Evolutionary conservation across 768 basidiomycete species (phyloP).

Genomic region (Gelatoporia subvermispora): DNA sequence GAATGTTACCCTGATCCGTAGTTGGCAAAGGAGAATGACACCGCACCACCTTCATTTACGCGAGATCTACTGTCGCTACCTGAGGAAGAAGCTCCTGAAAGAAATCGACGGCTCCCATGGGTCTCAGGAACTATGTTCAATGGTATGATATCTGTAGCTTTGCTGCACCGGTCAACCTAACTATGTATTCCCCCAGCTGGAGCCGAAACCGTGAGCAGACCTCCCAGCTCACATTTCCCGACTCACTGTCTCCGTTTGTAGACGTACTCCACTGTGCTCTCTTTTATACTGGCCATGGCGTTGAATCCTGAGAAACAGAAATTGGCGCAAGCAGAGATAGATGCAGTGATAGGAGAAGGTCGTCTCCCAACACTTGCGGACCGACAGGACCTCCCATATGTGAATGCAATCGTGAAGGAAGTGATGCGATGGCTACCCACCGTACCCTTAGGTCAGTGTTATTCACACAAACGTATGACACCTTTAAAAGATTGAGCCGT

Average conservation of each 20-base stretch:
- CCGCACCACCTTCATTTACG: constrained; percentile 12
- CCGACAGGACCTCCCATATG: constrained; percentile 15
- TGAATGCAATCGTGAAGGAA: constrained; percentile 20
- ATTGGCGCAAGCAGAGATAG: constrained; percentile 24
- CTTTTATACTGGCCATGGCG: constrained; percentile 30
- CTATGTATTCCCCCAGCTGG: constrained; percentile 7
- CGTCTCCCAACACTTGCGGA: constrained; percentile 18
- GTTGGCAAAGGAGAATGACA: constrained; percentile 6
- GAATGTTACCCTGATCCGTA: too few species aligned
- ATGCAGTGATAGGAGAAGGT: constrained; percentile 16
- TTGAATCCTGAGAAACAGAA: constrained; percentile 26
- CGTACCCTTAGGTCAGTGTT: constrained; percentile 23
- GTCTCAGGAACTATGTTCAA: constrained; percentile 4
- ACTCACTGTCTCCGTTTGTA: background rate
- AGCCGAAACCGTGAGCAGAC: constrained; percentile 8
- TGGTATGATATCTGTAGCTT: constrained; percentile 1
- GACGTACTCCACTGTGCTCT: constrained; percentile 22
- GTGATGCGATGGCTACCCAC: constrained; percentile 28
- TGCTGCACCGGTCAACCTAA: background rate
- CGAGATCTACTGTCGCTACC: constrained; percentile 5
- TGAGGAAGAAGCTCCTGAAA: background rate
- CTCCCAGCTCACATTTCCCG: constrained; percentile 12
- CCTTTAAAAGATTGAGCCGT: constrained; percentile 17
- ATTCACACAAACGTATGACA: background rate
- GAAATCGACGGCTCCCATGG: constrained; percentile 7